Evolutionary conservation across 352 stramenopile genomes (phyloP), one percentile per base, ranked within the genome.

Genomic region (Thraustochytrium striatum): DNA sequence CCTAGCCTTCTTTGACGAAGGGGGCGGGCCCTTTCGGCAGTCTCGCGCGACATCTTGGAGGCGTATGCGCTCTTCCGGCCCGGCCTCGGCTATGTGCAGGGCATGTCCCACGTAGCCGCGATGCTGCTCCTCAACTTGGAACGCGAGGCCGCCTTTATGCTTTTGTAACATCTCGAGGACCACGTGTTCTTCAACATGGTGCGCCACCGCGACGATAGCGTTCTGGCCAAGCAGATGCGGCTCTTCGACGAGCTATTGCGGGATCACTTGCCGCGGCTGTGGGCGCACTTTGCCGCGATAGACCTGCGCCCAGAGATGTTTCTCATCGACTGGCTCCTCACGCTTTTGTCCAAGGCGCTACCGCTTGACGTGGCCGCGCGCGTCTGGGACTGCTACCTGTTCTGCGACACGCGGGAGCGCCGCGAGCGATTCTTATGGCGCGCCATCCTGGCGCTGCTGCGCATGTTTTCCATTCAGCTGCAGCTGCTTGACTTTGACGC

Each of bases 121-220:
- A 87, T 93, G 83, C 62, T 94, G 35, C 92, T 89, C 73, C 75
- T 94, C 9, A 89, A 93, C 82, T 93, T 94, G 85, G 88, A 89
- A 0, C 86, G 90, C 69, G 88, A 93, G 28, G 32, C 65, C 11
- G 65, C 65, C 16, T 75, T 75, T 70, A n/a, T 75, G 65, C 13
- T 75, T 75, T 75, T 75, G 65, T 43, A 75, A 75, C 36, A 11
- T 75, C 30, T 75, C 41, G 30, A 75, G 39, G 65, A 75, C 65
- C 39, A 75, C 50, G 30, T 55, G n/a, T 75, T 75, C 25, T 75
- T 55, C 47, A 30, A 58, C 16, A 28, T 75, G 16, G n/a, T 75
- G 21, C 44, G 65, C 16, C 41, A 50, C 65, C 61, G 16, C 16
- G 65, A 75, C 65, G 43, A 8, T 9, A 35, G 19, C 8, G 30